Evolutionary conservation across 768 basidiomycete genomes (phyloP).

Genomic region (Boletus edulis): DNA sequence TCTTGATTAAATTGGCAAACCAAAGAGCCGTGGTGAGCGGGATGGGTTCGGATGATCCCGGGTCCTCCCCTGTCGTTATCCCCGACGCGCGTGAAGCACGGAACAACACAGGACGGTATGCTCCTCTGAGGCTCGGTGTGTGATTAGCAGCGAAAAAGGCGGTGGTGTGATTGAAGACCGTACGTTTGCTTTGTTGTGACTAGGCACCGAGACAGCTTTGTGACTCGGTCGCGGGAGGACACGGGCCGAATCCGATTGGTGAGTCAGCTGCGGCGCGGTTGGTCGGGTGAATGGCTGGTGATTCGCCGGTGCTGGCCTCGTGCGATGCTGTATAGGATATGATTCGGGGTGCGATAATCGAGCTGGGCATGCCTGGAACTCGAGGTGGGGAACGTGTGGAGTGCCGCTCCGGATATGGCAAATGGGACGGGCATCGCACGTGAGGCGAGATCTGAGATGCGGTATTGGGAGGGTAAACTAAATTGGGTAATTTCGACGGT

Average conservation of each 20-base stretch:
- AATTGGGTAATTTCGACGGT: slow-evolving; percentile 16
- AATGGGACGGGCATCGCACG: slow-evolving; percentile 20
- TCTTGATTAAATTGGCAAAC: background rate
- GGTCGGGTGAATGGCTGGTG: background rate
- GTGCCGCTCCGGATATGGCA: slow-evolving; percentile 14
- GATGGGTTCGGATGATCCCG: background rate
- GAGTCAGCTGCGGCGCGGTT: slow-evolving; percentile 16
- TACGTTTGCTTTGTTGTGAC: background rate
- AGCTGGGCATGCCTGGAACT: slow-evolving; percentile 24
- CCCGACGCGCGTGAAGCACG: slow-evolving; percentile 6
- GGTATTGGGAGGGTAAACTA: slow-evolving; percentile 7
- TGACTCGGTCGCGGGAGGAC: background rate
- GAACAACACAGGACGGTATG: slow-evolving; percentile 11
- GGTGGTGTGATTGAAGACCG: background rate
- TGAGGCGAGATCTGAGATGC: slow-evolving; percentile 32
- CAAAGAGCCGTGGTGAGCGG: slow-evolving; percentile 7
- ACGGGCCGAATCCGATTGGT: slow-evolving; percentile 5
- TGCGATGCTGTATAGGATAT: background rate
- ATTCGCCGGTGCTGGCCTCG: background rate
- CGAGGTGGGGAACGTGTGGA: slow-evolving; percentile 33
- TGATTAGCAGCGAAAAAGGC: slow-evolving; percentile 10
- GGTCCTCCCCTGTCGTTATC: background rate
- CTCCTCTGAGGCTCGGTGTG: slow-evolving; percentile 8
- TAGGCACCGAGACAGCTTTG: background rate
- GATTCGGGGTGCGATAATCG: slow-evolving; percentile 33